Base-by-base conservation (phyloP, 139 green algal species). In the Mesotaenium endlicherianum region DNA sequence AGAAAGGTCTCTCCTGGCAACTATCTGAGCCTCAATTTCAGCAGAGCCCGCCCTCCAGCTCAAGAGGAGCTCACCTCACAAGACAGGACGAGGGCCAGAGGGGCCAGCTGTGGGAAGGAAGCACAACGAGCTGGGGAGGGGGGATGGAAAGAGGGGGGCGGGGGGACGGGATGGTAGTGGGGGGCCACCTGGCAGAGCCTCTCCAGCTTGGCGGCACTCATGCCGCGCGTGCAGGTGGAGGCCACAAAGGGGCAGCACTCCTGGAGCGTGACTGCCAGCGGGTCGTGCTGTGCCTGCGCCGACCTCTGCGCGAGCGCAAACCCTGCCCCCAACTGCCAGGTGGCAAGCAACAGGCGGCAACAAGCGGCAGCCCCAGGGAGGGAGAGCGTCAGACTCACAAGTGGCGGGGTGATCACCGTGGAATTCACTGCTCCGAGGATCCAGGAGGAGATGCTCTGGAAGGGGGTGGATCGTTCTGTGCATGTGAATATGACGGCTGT, bases 121-220 rank as follows among this genome's bases (percentile, higher is more conserved):
- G 36, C 2, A 31, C 17, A 53, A 47, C 39, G 17, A 75, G 2
- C 2, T 20, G 2, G 67, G 30, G 67, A 43, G 67, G 26, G 26
- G 20, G 50, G 50, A 1, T 36, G 67, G 67, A 75, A 26, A 31
- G 30, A 3, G 34, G 34, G 1, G 30, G 67, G 34, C 26, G 20
- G 26, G 36, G 2, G 4, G 4, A 2, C 17, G 30, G 67, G n/a
- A 31, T 68, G 3, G n/a, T 38, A 5, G 2, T 5, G 1, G 4
- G n/a, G 71, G 26, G 2, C n/a, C n/a, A 87, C 81, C 44, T 87
- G 81, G 71, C 81, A 87, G 34, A 87, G 49, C 2, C 45, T 30
- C 43, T 87, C 81, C 2, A 87, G 38, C 57, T 87, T 87, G 38
- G 38, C 72, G 39, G 81, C 3, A 45, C 81, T 77, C 81, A 87